Base-by-base conservation (phyloP, 495 filamentous ascomycete genomes). In the Alectoria sarmentosa region DNA sequence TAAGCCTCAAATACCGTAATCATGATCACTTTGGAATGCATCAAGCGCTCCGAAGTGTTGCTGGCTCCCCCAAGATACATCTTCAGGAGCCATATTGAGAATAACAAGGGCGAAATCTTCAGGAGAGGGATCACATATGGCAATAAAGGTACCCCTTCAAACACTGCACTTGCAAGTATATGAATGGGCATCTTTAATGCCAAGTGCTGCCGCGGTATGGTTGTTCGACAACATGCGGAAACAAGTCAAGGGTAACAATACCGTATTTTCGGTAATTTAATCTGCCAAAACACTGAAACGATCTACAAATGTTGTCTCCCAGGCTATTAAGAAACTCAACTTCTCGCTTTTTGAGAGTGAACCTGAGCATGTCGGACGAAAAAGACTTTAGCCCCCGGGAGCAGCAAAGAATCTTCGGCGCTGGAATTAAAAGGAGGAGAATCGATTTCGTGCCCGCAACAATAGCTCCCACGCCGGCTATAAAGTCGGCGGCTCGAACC, bases 1-100 rank as follows among this genome's bases (percentile, higher is more conserved):
- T 48, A 5, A 32, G 39, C 23, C 42, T 49, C 7, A 38, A 42
- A 60, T 82, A 90, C 88, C 19, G 94, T 99, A 14, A 99, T 85
- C 83, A 99, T 88, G 32, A 96, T 81, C 14, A 98, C 90, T 69
- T 93, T 91, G 19, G 89, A 89, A 71, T 96, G 90, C 90, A 98
- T 92, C 68, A 90, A 77, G 60, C 92, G 83, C 75, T 96, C 94
- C 58, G 90, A 86, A 46, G 73, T 73, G 73, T 91, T 96, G 70
- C 73, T 76, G 14, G 88, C 84, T 67, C 94, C 94, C 54, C 83
- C 82, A 72, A 87, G 89, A 77, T 87, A 96, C 72, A 79, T 79
- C 77, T 96, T 98, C 39, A 95, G 71, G 42, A 90, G 70, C 41
- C 78, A 82, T 46, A 96, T 49, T 30, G 87, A 64, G 41, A 79